Base-by-base conservation (phyloP, 2,329 filamentous ascomycete genomes). In the Didymella segeticola region DNA sequence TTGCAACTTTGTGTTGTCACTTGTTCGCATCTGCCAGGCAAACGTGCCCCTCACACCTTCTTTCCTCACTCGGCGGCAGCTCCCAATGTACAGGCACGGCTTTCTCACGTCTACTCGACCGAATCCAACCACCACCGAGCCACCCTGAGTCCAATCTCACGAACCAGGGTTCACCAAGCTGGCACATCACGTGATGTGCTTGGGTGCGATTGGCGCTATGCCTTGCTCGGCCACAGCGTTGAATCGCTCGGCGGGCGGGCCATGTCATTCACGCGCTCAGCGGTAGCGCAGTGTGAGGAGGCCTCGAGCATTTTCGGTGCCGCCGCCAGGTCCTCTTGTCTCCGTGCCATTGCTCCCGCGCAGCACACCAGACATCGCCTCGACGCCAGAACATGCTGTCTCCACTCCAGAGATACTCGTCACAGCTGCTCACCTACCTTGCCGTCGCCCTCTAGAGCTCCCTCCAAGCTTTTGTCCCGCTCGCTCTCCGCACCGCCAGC, bases 381-480 rank as follows among this genome's bases (percentile, higher is more conserved):
- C 52, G 47, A 51, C 49, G 37, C 53, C 63, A 56, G 60, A 73
- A 47, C 58, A 74, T 75, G 72, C 63, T 65, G 59, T 55, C 56
- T 57, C 61, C 58, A 50, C 47, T 36, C 46, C 43, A 53, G 52
- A 43, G 31, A 55, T 34, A 57, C 43, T 51, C 56, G 47, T 57
- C 58, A 46, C 60, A 56, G 48, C 63, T 60, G 58, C 57, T 66
- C 63, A 66, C 67, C 63, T 64, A 58, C 61, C 59, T 59, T 49
- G 58, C 61, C 58, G 56, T 54, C 61, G 62, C 61, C 47, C 71
- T 74, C 58, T 74, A 61, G 72, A 74, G 70, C 71, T 72, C 62
- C 57, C n/a, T n/a, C n/a, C 56, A 61, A 70, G 66, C 69, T 69
- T 72, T 70, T 70, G 69, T 68, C 70, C 67, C 66, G 69, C 47